These are phyloP conservation scores for Sporothrix schenckii DNA, from an alignment of 2,329 filamentous ascomycete species.

Conservation along the genomic window DNA sequence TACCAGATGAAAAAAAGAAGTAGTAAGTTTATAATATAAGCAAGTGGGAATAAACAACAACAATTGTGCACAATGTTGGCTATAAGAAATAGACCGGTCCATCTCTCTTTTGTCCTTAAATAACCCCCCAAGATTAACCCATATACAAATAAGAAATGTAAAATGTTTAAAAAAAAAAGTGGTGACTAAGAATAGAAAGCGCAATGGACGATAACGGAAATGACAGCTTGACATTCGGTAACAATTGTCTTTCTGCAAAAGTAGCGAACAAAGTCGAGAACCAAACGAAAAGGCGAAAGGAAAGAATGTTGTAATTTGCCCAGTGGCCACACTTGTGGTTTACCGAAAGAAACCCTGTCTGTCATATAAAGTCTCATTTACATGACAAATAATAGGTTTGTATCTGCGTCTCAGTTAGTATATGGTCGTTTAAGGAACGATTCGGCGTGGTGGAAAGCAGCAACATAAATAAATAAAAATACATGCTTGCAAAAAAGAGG, in stretches of 20 bases:
- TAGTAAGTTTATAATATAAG: background rate
- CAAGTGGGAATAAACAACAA: background rate
- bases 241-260: background rate
- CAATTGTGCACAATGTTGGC: background rate
- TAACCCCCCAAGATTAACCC: background rate
- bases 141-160: slow-evolving; percentile 16
- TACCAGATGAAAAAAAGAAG: background rate
- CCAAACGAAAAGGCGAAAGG: background rate
- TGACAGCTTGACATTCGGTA: background rate
- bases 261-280: background rate
- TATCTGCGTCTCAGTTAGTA: slow-evolving; percentile 52
- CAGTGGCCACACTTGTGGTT: background rate
- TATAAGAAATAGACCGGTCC: background rate
- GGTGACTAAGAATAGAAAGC: background rate
- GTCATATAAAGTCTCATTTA: slow-evolving; percentile 40
- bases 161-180: background rate
- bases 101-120: slow-evolving; percentile 24
- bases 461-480: slow-evolving; percentile 16
- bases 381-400: slow-evolving; percentile 69
- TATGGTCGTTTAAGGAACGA: too few species aligned
- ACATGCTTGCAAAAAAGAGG: slow-evolving; percentile 21
- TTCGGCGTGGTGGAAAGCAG: background rate
- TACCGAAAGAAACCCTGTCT: background rate
- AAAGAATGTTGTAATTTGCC: background rate
- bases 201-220: background rate